A percentile compares a stretch with the other conserved stretches of the same genome.
Evolutionary conservation across 768 basidiomycete genomes (phyloP).

Genomic region (Pleurotus platypus): DNA sequence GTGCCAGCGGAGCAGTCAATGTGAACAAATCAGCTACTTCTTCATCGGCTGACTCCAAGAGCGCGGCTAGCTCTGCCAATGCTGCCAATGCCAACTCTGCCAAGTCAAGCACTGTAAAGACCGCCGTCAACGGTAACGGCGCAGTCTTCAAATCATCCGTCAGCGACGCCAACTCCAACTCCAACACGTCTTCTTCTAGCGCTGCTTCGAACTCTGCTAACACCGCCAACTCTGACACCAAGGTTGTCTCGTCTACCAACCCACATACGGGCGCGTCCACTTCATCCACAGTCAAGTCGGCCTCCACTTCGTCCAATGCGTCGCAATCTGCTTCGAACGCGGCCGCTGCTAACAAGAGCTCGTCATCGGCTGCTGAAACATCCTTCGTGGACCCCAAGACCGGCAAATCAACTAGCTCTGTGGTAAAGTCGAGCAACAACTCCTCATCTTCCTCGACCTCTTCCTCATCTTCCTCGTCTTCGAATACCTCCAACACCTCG

Average conservation of each 20-base stretch:
- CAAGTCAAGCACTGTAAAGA: slow-evolving; percentile 7
- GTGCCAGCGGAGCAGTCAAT: slow-evolving; percentile 3
- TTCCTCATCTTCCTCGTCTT: slow-evolving; percentile 2
- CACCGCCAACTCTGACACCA: not conserved
- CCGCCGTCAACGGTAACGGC: slow-evolving; percentile 3
- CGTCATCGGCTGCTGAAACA: not conserved
- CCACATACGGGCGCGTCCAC: slow-evolving; percentile 2
- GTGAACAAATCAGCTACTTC: not conserved
- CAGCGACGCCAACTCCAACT: not conserved
- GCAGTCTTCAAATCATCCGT: not conserved
- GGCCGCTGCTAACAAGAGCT: not conserved
- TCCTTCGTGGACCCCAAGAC: not conserved
- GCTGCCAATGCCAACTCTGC: slow-evolving; percentile 2
- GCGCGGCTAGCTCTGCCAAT: not conserved
- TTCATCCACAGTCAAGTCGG: not conserved
- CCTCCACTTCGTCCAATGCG: not conserved
- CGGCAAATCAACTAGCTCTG: not conserved
- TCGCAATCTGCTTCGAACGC: slow-evolving; percentile 5
- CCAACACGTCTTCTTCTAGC: not conserved
- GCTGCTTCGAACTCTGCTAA: not conserved
- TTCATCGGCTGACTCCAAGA: not conserved
- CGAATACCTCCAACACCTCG: not conserved
- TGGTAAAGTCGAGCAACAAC: not conserved
- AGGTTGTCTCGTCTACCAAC: slow-evolving; percentile 3
- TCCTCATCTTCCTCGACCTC: not conserved